Evolutionary conservation across 768 basidiomycete genomes (phyloP).

Genomic region (Psilocybe azurescens): DNA sequence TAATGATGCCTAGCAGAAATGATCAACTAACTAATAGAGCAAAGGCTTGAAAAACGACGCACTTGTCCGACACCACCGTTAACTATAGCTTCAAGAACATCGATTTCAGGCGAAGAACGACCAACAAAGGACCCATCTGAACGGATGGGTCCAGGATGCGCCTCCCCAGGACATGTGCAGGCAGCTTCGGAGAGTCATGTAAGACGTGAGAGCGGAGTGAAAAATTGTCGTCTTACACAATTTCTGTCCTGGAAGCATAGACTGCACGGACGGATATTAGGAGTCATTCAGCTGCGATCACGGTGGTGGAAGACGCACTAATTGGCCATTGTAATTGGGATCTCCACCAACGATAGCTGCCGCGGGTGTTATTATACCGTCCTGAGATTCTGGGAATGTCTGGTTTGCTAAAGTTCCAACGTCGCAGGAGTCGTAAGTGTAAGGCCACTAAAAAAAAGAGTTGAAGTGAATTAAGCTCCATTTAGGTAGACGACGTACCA

Average conservation of each 20-base stretch:
- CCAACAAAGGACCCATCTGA: conserved; percentile 63
- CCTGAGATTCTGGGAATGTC: conserved; percentile 49
- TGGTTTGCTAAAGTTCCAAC: conserved; percentile 85
- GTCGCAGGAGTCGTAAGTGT: conserved; percentile 78
- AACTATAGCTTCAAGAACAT: conserved; percentile 65
- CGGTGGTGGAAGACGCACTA: conserved; percentile 29
- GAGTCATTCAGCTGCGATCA: not conserved
- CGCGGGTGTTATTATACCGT: conserved; percentile 52
- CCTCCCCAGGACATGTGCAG: conserved; percentile 49
- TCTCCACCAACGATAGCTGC: conserved; percentile 52
- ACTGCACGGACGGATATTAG: conserved; percentile 35
- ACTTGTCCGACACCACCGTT: conserved; percentile 31
- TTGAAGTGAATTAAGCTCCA: too few relatives aligned
- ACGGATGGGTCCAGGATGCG: conserved; percentile 46
- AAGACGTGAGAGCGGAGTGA: not conserved
- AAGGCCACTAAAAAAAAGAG: conserved; percentile 57
- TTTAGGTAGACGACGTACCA: conserved; percentile 40
- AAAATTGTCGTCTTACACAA: conserved; percentile 29
- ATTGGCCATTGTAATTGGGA: conserved; percentile 42
- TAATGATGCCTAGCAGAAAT: conserved; percentile 39
- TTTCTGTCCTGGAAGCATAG: conserved; percentile 73
- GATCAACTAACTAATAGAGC: not conserved
- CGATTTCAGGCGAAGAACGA: conserved; percentile 74
- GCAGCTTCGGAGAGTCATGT: conserved; percentile 27
- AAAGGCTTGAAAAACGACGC: not conserved